A percentile compares a stretch with the other conserved stretches of the same genome.
Conservation (phyloP, 2,329 filamentous ascomycete species). For the Helicocarpus griseus region DNA sequence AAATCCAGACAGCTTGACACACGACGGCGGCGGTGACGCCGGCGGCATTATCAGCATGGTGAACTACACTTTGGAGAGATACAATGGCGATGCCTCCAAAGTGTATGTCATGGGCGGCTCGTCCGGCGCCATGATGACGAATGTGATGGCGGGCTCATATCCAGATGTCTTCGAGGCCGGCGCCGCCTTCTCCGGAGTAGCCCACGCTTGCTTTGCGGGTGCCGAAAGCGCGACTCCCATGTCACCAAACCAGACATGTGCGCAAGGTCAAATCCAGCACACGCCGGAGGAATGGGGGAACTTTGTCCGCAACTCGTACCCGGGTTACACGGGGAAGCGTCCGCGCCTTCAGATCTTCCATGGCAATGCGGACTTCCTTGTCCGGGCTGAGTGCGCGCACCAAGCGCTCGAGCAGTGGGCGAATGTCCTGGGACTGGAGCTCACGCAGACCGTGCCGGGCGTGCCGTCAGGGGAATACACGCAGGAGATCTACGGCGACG, state of each 20-base stretch:
- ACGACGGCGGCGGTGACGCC: conserved; percentile 48
- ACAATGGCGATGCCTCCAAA: conserved; percentile 41
- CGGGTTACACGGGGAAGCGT: conserved; percentile 23
- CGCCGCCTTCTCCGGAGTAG: conserved; percentile 43
- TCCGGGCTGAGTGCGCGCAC: conserved; percentile 17
- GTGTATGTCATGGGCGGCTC: conserved; percentile 48
- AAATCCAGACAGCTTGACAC: conserved; percentile 41
- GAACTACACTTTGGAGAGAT: conserved; percentile 42
- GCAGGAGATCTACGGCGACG: neutral
- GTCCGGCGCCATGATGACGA: conserved; percentile 50
- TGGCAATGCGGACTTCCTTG: conserved; percentile 23
- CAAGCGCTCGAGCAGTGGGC: conserved; percentile 21
- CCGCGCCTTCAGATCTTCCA: conserved; percentile 29
- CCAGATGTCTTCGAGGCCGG: conserved; percentile 45
- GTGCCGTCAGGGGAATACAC: neutral
- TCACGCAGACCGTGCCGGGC: neutral
- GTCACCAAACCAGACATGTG: conserved; percentile 46
- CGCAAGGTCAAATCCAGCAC: conserved; percentile 37
- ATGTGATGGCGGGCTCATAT: conserved; percentile 43
- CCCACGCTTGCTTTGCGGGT: conserved; percentile 43
- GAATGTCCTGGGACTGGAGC: conserved; percentile 2
- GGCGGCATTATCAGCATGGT: conserved; percentile 52
- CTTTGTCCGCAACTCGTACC: conserved; percentile 24
- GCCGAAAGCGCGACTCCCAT: conserved; percentile 11
- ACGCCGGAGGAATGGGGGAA: conserved; percentile 31